These are phyloP conservation scores for Plantago lanceolata DNA, from an alignment of 305 asterid species.

Conservation along the genomic window DNA sequence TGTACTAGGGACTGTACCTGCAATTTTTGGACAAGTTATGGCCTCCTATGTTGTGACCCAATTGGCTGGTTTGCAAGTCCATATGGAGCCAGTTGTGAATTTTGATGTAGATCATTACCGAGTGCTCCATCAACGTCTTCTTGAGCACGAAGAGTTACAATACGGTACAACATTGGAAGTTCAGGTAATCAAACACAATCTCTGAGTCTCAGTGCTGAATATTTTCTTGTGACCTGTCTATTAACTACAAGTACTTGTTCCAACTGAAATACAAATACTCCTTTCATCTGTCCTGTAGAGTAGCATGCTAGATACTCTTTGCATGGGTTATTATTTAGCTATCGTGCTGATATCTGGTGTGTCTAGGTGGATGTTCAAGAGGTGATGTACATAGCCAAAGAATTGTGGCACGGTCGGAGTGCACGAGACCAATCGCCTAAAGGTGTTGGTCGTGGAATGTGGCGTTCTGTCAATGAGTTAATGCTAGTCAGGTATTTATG, in stretches of 20 bases:
- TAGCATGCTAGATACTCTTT: conserved; percentile 1
- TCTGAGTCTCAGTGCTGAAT: too few species aligned
- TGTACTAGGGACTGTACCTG: conserved; percentile 94
- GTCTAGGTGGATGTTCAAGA: conserved; percentile 87
- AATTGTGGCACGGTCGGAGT: conserved; percentile 95
- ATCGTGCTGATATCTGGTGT: conserved; percentile 12
- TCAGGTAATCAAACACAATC: conserved; percentile 48
- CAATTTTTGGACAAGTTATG: conserved; percentile 95
- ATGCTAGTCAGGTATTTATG: conserved; percentile 72
- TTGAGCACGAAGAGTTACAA: conserved; percentile 87
- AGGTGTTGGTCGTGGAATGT: conserved; percentile 94
- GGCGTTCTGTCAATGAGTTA: conserved; percentile 89
- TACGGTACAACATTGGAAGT: conserved; percentile 72
- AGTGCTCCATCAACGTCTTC: conserved; percentile 79
- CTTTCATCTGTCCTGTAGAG: conserved; percentile 4
- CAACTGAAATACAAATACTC: not conserved
- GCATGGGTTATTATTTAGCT: not conserved
- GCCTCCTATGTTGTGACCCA: conserved; percentile 83
- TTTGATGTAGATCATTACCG: conserved; percentile 75
- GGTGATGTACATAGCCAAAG: conserved; percentile 78
- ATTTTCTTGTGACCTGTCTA: too few species aligned
- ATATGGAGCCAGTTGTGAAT: conserved; percentile 87
- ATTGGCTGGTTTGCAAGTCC: conserved; percentile 70
- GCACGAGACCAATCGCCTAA: conserved; percentile 71
- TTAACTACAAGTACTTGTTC: not conserved